phyloP scores from a whole-genome alignment of 2,329 filamentous ascomycete genomes.

The Diaporthe sp. region DNA sequence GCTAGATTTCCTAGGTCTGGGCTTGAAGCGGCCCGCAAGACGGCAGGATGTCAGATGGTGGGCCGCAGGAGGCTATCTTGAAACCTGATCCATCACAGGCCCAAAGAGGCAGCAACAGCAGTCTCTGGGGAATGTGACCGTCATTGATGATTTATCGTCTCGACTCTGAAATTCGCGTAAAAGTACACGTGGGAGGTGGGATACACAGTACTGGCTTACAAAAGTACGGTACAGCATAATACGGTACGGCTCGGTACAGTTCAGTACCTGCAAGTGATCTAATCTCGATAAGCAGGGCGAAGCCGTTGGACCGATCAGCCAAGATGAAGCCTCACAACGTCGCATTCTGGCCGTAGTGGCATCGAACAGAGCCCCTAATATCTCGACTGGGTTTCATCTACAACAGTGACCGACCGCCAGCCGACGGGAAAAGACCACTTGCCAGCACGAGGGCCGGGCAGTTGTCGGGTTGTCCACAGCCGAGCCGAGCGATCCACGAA shows the following conservation, averaged over 20 bases:
- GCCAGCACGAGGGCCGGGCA: neutral
- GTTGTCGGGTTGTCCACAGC: slow-evolving; percentile 2
- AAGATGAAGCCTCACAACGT: slow-evolving; percentile 25
- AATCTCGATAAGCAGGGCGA: slow-evolving; percentile 17
- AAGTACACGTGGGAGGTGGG: slow-evolving; percentile 20
- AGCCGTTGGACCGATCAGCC: slow-evolving; percentile 13
- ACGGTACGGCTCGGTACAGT: neutral
- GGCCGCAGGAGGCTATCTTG: slow-evolving; percentile 14
- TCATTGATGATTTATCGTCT: neutral
- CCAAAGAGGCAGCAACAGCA: neutral
- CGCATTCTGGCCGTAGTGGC: slow-evolving; percentile 20
- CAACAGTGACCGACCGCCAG: neutral
- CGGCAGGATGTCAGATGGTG: slow-evolving; percentile 18
- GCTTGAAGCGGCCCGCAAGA: slow-evolving; percentile 19
- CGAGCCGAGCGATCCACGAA: slow-evolving; percentile 16
- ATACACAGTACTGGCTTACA: neutral
- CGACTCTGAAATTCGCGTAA: neutral
- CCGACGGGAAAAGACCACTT: slow-evolving; percentile 12
- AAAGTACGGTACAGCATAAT: neutral
- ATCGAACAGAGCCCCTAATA: slow-evolving; percentile 19
- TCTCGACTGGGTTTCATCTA: slow-evolving; percentile 37
- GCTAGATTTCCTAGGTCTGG: neutral
- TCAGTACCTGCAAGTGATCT: slow-evolving; percentile 22
- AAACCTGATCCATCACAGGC: slow-evolving; percentile 19
- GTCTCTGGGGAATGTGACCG: neutral